These are phyloP conservation scores for Tolypocladium paradoxum DNA, from an alignment of 2,329 filamentous ascomycete genomes.

Conservation along the genomic window DNA sequence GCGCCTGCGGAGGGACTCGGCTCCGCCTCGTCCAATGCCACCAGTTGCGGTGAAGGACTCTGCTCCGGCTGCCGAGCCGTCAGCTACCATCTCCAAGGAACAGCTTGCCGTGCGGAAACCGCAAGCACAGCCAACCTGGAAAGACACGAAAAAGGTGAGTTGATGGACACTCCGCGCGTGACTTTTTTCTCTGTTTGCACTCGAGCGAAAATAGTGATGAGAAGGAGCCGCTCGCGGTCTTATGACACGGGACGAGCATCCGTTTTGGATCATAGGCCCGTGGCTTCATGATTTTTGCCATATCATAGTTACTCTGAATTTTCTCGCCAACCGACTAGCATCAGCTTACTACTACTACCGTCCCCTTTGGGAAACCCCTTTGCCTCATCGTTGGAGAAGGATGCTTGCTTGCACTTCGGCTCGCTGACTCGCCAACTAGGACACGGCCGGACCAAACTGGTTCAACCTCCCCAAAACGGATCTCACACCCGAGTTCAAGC, in stretches of 20 bases:
- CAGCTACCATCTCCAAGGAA: conserved; percentile 1
- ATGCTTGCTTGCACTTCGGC: background rate
- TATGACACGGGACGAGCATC: conserved; percentile 27
- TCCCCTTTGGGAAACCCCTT: background rate
- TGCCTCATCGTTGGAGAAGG: background rate
- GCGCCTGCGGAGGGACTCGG: background rate
- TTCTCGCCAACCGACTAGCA: background rate
- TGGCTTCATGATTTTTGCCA: conserved; percentile 46
- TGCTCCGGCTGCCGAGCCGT: background rate
- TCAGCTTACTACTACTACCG: background rate
- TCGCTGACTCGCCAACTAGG: conserved; percentile 10
- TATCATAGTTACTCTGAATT: conserved; percentile 67
- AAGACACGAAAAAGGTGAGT: background rate
- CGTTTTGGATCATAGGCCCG: conserved; percentile 39
- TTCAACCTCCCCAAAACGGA: conserved; percentile 79
- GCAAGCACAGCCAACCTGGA: background rate
- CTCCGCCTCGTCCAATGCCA: background rate
- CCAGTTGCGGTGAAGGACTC: background rate
- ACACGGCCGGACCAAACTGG: conserved; percentile 71
- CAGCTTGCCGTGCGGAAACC: conserved; percentile 8
- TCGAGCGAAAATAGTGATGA: conserved; percentile 22
- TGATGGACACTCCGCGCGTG: background rate
- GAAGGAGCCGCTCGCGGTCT: conserved; percentile 23
- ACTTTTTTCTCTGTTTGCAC: background rate
- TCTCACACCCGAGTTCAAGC: conserved; percentile 73